phyloP scores from a whole-genome alignment of 345 rosid genomes.

The Syzygium aromaticum region DNA sequence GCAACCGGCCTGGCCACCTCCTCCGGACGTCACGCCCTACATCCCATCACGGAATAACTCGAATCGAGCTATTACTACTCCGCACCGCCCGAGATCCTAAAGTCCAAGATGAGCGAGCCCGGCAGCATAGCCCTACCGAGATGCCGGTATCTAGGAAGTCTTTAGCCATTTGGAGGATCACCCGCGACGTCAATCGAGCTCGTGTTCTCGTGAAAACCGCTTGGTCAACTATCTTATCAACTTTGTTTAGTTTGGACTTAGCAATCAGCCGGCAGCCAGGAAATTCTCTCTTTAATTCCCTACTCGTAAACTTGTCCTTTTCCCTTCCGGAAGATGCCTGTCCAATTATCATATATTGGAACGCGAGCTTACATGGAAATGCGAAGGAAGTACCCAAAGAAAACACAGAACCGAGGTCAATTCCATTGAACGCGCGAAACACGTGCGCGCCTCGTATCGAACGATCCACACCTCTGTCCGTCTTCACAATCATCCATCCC shows the following conservation, averaged over 20 bases:
- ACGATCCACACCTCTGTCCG: no score
- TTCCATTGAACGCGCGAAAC: not conserved
- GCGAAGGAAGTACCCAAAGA: not conserved
- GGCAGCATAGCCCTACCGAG: rapidly evolving
- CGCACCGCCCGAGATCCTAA: not conserved
- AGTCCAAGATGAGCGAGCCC: not conserved
- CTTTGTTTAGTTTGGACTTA: not conserved
- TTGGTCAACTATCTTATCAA: not conserved
- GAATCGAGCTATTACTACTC: rapidly evolving
- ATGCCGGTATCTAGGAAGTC: not conserved
- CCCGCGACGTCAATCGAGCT: not conserved
- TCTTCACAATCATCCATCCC: no score
- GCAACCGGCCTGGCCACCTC: not conserved
- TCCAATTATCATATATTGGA: no score
- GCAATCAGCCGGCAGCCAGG: not conserved
- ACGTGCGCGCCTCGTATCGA: not conserved
- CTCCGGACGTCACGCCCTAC: rapidly evolving
- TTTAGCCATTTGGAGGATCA: no score
- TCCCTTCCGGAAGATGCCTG: no score
- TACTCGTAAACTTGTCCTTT: no score
- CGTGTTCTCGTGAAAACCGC: not conserved
- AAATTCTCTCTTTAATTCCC: not conserved
- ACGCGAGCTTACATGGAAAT: not conserved
- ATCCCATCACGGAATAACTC: not conserved
- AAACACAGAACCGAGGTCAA: no score